A percentile compares a stretch with the other conserved stretches of the same genome.
Evolutionary conservation across 306 rosid species (phyloP).

Genomic region (Vigna mungo): DNA sequence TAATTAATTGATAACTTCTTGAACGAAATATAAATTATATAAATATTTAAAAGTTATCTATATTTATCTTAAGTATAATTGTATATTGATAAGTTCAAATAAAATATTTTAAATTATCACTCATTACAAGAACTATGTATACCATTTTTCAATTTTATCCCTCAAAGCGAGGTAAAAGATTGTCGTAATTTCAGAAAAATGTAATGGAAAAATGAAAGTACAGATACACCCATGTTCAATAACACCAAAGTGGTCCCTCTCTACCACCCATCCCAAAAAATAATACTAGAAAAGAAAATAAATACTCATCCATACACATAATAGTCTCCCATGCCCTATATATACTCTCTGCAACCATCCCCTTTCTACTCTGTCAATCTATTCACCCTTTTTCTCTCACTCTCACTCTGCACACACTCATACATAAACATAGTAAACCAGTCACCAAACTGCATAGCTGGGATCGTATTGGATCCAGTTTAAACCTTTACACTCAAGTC

Average conservation of each 20-base stretch:
- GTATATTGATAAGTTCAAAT: no score
- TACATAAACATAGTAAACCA: no score
- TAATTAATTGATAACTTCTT: no score
- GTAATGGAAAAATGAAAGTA: neutral
- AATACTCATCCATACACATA: neutral
- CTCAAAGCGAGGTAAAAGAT: neutral
- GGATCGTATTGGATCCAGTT: no score
- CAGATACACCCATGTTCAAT: neutral
- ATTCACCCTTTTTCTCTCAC: neutral
- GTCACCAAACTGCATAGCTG: no score
- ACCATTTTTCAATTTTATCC: neutral
- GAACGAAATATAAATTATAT: no score
- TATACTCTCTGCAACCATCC: constrained; percentile 16
- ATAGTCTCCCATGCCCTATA: neutral
- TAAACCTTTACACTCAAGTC: no score
- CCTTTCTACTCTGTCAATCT: constrained; percentile 5
- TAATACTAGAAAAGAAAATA: neutral
- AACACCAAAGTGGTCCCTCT: neutral
- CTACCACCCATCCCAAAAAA: neutral
- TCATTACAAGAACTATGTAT: no score
- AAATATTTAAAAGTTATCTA: no score
- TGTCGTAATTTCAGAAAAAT: neutral
- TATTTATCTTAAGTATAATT: no score
- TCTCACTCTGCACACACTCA: neutral
- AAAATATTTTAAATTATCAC: no score